Evolutionary conservation across 371 early-diverging fungal species (phyloP), one percentile per base, ranked within the genome.

Genomic region (Mortierella sp.): DNA sequence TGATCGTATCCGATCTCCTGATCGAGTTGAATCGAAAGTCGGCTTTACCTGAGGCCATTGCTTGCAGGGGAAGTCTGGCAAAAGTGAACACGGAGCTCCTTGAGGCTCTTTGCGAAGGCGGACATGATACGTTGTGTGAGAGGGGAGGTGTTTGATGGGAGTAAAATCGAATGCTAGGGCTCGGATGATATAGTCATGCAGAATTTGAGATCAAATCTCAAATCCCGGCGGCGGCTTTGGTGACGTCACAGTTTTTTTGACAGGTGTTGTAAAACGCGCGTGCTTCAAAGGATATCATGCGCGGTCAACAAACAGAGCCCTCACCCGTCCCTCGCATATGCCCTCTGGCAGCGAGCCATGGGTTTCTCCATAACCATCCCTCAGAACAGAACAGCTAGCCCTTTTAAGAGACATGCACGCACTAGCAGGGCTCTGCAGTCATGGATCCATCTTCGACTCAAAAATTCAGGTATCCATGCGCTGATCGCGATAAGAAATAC

Each of bases 51-150:
- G 72, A 95, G 83, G 62, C 96, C 96, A 71, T 89, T 89, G 88
- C 95, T 94, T 54, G 93, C 92, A 64, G 94, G 87, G n/a, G 92
- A 91, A 22, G 90, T 93, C 86, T 94, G 96, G 85, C 95, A 95
- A 85, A 95, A 89, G 85, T 97, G 97, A 64, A 97, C 89, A 75
- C 97, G 94, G 52, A 97, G 90, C 84, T 97, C 97, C 85, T 93
- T 93, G 60, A 97, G 86, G 76, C 89, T 87, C 78, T 91, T 92
- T 69, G 89, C 66, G 75, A 92, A 70, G 65, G 75, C 69, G 35
- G 76, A 77, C 77, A 77, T 77, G 68, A 49, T 77, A 40, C 22
- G 43, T 24, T 28, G 30, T 51, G 0, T 5, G 70, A 57, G 72
- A 18, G 64, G 75, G 24, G 66, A 63, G 65, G 58, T 63, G 68